These are phyloP conservation scores for Asterella californica DNA, from an alignment of 225 moss, liverwort and hornwort genomes.

Conservation along the genomic window DNA sequence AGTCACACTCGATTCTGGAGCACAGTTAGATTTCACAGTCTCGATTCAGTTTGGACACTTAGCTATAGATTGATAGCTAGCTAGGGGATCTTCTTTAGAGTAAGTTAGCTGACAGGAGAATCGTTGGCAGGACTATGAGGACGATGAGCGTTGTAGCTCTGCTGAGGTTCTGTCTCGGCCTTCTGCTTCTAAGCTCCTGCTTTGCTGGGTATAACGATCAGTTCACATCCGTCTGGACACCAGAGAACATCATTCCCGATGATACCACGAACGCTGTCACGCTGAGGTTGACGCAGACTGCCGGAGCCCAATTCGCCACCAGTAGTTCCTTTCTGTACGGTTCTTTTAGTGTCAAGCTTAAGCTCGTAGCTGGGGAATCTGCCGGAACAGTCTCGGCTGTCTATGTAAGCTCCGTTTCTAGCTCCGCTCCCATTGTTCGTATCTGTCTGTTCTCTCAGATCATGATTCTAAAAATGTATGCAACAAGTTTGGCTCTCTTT, in stretches of 20 bases:
- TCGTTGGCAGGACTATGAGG: too few relatives aligned
- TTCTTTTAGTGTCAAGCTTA: constrained; percentile 5
- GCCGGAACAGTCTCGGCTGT: constrained; percentile 24
- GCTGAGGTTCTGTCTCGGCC: not conserved
- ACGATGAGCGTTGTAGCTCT: too few relatives aligned
- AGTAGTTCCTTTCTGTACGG: not conserved
- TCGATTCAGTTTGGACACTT: too few relatives aligned
- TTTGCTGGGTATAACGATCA: not conserved
- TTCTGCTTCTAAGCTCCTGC: not conserved
- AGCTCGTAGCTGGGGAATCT: constrained; percentile 17
- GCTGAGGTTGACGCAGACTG: not conserved
- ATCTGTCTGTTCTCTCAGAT: too few relatives aligned
- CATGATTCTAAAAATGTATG: too few relatives aligned
- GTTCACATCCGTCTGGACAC: constrained; percentile 6
- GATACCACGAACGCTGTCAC: not conserved
- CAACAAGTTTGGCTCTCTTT: too few relatives aligned
- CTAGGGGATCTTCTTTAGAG: too few relatives aligned
- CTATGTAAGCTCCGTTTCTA: constrained; percentile 17
- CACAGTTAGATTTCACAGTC: too few relatives aligned
- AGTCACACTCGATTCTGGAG: too few relatives aligned
- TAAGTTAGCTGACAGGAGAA: too few relatives aligned
- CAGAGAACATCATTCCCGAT: constrained; percentile 10
- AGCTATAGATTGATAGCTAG: too few relatives aligned
- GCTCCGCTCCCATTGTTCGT: too few relatives aligned
- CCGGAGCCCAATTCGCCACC: constrained; percentile 10